Evolutionary conservation across 495 filamentous ascomycete species (phyloP).

Genomic region (Umbilicaria muhlenbergii): DNA sequence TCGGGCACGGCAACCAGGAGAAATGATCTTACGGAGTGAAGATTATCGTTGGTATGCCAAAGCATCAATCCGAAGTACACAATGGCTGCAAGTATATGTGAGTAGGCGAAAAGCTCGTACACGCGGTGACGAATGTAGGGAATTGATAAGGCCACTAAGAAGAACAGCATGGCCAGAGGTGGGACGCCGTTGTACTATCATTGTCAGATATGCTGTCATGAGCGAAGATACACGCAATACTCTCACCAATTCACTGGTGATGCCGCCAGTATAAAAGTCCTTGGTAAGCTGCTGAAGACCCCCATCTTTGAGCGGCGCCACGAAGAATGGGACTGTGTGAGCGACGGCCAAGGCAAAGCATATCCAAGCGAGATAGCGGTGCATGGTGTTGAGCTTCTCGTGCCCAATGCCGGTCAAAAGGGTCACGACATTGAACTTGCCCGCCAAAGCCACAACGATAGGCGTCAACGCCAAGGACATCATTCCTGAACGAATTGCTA

Average conservation of each 20-base stretch:
- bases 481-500: conserved; percentile 26
- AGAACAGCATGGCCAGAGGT: conserved; percentile 19
- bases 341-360: conserved; percentile 23
- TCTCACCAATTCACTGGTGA: background rate
- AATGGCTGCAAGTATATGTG: conserved; percentile 10
- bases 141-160: conserved; percentile 17
- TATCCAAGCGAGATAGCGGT: conserved; percentile 25
- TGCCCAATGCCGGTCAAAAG: conserved; percentile 28
- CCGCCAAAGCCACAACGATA: conserved; percentile 22
- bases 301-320: conserved; percentile 15
- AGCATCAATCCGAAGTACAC: conserved; percentile 13
- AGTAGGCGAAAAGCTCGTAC: conserved; percentile 10
- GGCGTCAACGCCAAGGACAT: conserved; percentile 27
- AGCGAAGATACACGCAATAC: background rate
- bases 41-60: conserved; percentile 13
- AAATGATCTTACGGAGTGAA: conserved; percentile 5
- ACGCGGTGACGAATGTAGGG: conserved; percentile 17
- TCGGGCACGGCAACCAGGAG: too few species aligned
- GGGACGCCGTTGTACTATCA: conserved; percentile 20
- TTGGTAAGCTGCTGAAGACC: conserved; percentile 5
- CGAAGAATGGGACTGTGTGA: conserved; percentile 31
- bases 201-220: too few species aligned
- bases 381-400: conserved; percentile 30
- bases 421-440: conserved; percentile 26
- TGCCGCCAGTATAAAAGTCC: conserved; percentile 15